Evolutionary conservation across 2,329 filamentous ascomycete genomes (phyloP).

Genomic region (Lachnellula suecica): DNA sequence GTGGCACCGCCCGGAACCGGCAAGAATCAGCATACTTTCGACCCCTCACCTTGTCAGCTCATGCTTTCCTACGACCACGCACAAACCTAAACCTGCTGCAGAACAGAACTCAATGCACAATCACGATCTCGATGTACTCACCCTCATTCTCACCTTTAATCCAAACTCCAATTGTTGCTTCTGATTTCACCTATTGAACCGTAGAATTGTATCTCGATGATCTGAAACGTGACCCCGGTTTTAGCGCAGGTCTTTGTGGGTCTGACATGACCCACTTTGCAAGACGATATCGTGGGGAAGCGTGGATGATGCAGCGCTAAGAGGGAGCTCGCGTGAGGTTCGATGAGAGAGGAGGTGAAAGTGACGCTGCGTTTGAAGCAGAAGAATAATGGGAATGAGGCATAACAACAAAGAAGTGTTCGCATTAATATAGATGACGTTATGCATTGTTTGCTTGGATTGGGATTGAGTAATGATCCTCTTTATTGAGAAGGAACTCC

Average conservation of each 20-base stretch:
- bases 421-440: too few relatives aligned
- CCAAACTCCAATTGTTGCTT: too few relatives aligned
- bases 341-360: neutral
- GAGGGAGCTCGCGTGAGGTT: neutral
- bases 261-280: too few relatives aligned
- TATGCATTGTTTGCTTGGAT: too few relatives aligned
- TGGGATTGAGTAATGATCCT: too few relatives aligned
- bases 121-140: neutral
- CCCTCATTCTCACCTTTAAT: neutral
- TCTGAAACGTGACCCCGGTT: too few relatives aligned
- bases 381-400: too few relatives aligned
- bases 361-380: neutral
- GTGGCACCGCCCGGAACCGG: neutral
- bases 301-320: neutral
- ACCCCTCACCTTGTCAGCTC: neutral
- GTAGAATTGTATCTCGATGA: too few relatives aligned
- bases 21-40: conserved; percentile 41
- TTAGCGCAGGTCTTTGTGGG: too few relatives aligned
- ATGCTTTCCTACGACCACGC: neutral
- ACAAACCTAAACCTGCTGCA: neutral
- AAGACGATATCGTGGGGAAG: neutral
- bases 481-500: too few relatives aligned
- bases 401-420: too few relatives aligned
- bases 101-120: neutral
- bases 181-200: too few relatives aligned